Conservation (phyloP, 345 rosid species). For the Arabidopsis arenosa region DNA sequence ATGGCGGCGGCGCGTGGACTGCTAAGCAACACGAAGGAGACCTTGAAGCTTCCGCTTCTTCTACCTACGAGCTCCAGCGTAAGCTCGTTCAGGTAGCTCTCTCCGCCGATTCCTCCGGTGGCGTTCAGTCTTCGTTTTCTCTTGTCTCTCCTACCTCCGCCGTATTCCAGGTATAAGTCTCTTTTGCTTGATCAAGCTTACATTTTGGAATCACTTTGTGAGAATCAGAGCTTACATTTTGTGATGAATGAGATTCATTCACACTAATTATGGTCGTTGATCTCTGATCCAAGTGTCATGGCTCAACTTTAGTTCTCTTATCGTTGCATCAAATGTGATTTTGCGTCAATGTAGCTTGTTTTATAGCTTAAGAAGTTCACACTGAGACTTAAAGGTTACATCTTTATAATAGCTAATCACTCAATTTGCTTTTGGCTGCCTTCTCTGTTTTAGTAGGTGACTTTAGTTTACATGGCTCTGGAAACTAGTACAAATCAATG, state of each 20-base stretch:
- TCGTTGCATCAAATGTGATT: not conserved
- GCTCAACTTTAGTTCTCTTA: not conserved
- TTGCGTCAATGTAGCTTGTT: conserved; percentile 1
- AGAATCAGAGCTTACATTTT: not conserved
- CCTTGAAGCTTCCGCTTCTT: conserved; percentile 64
- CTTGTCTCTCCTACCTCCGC: conserved; percentile 70
- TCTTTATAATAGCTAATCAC: not conserved
- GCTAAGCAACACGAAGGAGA: conserved; percentile 75
- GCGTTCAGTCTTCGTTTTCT: conserved; percentile 79
- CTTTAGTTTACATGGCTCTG: not conserved
- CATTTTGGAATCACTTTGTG: not conserved
- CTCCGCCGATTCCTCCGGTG: conserved; percentile 64
- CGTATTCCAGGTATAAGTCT: conserved; percentile 65
- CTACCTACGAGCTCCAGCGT: conserved; percentile 71
- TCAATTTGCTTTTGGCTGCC: not conserved
- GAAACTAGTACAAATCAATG: not conserved
- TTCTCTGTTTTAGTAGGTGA: not conserved
- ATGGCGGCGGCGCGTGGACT: conserved; percentile 54
- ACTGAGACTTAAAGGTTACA: conserved; percentile 5
- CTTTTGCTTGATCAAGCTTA: not conserved
- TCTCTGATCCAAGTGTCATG: not conserved
- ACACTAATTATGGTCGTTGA: no score
- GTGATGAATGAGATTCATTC: no score
- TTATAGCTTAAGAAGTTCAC: not conserved
- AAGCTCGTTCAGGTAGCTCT: conserved; percentile 71